These are phyloP conservation scores for Candida arabinofermentans DNA, from an alignment of 805 yeast species.

Conservation along the genomic window DNA sequence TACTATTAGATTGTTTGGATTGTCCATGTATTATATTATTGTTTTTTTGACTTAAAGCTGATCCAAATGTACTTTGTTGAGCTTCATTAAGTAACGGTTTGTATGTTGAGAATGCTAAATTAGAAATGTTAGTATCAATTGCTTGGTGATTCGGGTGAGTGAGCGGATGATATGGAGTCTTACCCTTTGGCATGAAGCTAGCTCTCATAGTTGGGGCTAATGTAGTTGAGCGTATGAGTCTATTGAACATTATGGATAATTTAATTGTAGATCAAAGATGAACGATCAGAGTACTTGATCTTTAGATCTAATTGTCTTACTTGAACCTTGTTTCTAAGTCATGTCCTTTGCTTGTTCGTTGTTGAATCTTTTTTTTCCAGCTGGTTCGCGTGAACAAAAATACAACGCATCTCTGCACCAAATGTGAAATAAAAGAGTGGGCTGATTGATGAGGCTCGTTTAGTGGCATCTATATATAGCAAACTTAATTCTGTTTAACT, in stretches of 20 bases:
- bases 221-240: neutral
- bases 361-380: too few species aligned
- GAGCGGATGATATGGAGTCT: too few species aligned
- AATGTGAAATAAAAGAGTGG: too few species aligned
- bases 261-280: neutral
- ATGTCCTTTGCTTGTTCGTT: too few species aligned
- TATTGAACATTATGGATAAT: neutral
- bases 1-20: conserved; percentile 3
- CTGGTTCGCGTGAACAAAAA: too few species aligned
- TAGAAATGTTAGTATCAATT: conserved; percentile 4
- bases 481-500: too few species aligned
- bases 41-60: conserved; percentile 18
- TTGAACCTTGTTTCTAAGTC: too few species aligned
- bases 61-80: conserved; percentile 23
- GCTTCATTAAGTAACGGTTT: conserved; percentile 1
- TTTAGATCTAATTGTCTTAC: too few species aligned
- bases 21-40: conserved; percentile 7
- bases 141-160: neutral
- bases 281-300: neutral
- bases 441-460: too few species aligned
- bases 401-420: too few species aligned
- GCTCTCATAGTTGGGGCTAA: neutral
- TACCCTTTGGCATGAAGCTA: conserved; percentile 1
- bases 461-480: too few species aligned
- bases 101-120: conserved; percentile 3